These are phyloP conservation scores for Tetrapisispora pingtungensis DNA, from an alignment of 805 yeast species.

Conservation along the genomic window DNA sequence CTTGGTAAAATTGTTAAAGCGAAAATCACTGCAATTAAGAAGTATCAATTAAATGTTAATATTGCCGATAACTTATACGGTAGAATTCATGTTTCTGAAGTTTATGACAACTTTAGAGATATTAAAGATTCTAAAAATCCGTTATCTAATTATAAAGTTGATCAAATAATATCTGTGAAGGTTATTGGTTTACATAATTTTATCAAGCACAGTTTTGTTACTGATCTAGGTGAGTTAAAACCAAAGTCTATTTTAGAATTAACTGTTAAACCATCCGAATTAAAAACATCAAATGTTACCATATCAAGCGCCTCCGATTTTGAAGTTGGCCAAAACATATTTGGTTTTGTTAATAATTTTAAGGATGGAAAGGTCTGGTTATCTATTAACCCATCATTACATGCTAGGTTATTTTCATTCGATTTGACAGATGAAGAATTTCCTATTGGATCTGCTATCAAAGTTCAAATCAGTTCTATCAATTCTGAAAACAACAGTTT, in stretches of 20 bases:
- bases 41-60: constrained; percentile 62
- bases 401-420: constrained; percentile 56
- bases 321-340: constrained; percentile 37
- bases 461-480: constrained; percentile 43
- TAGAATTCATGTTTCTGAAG: constrained; percentile 65
- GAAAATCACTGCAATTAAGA: constrained; percentile 50
- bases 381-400: constrained; percentile 55
- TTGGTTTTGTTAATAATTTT: constrained; percentile 58
- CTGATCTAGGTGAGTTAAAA: constrained; percentile 49
- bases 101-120: constrained; percentile 43
- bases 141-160: constrained; percentile 46
- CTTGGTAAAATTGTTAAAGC: constrained; percentile 59
- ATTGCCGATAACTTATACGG: constrained; percentile 75
- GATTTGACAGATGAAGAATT: constrained; percentile 47
- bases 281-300: constrained; percentile 17
- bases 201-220: constrained; percentile 54
- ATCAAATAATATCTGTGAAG: constrained; percentile 48
- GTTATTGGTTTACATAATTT: constrained; percentile 72
- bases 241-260: constrained; percentile 56
- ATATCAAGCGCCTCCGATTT: constrained; percentile 35
- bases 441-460: constrained; percentile 66
- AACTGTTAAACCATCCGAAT: constrained; percentile 39
- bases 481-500: constrained; percentile 46
- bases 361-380: constrained; percentile 56
- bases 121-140: constrained; percentile 53